These are phyloP conservation scores for Eucalyptus leucophloia DNA, from an alignment of 345 rosid genomes.

Conservation along the genomic window DNA sequence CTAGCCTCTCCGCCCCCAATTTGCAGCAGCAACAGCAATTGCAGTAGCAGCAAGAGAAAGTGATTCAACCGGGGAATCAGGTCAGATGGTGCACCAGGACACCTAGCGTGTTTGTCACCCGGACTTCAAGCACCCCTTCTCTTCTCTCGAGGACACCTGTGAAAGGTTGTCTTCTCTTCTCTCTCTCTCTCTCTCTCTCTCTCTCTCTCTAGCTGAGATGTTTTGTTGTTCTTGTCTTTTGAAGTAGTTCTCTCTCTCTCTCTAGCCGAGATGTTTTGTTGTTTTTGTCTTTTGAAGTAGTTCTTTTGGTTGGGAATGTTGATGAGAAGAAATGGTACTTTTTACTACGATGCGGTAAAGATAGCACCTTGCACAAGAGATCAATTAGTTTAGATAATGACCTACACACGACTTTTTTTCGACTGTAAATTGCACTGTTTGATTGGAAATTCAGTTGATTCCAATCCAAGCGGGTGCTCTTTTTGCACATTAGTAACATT, in stretches of 20 bases:
- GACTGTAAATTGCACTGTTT: not conserved
- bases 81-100: constrained; percentile 78
- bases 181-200: not conserved
- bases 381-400: not conserved
- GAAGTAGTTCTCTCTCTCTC: too few species aligned
- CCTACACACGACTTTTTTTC: not conserved
- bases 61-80: constrained; percentile 49
- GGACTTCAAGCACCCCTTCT: constrained; percentile 69
- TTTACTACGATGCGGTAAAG: not conserved
- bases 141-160: constrained; percentile 81
- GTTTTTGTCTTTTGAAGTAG: too few species aligned
- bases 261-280: not conserved
- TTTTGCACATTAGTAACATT: not conserved
- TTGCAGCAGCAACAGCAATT: not conserved
- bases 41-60: constrained; percentile 17
- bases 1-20: not conserved
- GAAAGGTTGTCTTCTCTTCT: constrained; percentile 19
- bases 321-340: not conserved
- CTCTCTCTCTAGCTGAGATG: not conserved
- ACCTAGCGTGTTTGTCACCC: constrained; percentile 83
- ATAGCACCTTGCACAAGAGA: not conserved
- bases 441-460: not conserved
- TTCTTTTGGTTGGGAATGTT: not conserved
- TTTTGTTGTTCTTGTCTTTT: not conserved
- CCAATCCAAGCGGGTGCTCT: not conserved